Conservation (phyloP, 1,139 yeast species). For the Pichia sp. region DNA sequence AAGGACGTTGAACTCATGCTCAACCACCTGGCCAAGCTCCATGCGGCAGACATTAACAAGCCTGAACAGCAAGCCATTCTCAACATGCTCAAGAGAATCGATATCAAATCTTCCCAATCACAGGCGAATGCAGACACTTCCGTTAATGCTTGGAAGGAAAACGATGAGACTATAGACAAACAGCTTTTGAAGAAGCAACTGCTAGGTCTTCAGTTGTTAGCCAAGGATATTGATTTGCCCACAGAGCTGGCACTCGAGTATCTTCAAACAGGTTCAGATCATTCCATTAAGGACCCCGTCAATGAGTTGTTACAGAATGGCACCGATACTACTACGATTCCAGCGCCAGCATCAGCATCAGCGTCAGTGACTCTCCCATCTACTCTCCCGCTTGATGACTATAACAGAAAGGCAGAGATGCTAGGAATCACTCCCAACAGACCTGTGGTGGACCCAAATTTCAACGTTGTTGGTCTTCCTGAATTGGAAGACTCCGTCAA, state of each 20-base stretch:
- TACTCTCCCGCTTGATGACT: slow-evolving; percentile 23
- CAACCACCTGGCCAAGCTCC: no score
- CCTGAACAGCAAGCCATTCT: no score
- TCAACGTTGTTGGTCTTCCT: slow-evolving; percentile 57
- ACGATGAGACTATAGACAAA: slow-evolving; percentile 34
- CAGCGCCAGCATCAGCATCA: no score
- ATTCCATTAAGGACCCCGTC: not conserved
- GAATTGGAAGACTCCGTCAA: slow-evolving; percentile 45
- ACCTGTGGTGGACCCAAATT: slow-evolving; percentile 57
- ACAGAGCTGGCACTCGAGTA: slow-evolving; percentile 24
- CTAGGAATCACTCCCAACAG: slow-evolving; percentile 34
- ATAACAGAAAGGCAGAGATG: slow-evolving; percentile 27
- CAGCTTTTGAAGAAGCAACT: slow-evolving; percentile 59
- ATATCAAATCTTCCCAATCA: no score
- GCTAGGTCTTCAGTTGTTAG: slow-evolving; percentile 64
- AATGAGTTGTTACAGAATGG: no score
- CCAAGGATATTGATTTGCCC: slow-evolving; percentile 77
- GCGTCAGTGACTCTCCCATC: no score
- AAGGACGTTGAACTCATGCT: no score
- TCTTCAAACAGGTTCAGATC: slow-evolving; percentile 8
- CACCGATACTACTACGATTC: no score
- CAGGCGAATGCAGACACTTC: no score
- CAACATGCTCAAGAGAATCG: no score
- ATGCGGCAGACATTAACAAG: no score
- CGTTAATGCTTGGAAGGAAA: slow-evolving; percentile 21